Conservation (phyloP, 495 filamentous ascomycete genomes). For the Cryomyces minteri region DNA sequence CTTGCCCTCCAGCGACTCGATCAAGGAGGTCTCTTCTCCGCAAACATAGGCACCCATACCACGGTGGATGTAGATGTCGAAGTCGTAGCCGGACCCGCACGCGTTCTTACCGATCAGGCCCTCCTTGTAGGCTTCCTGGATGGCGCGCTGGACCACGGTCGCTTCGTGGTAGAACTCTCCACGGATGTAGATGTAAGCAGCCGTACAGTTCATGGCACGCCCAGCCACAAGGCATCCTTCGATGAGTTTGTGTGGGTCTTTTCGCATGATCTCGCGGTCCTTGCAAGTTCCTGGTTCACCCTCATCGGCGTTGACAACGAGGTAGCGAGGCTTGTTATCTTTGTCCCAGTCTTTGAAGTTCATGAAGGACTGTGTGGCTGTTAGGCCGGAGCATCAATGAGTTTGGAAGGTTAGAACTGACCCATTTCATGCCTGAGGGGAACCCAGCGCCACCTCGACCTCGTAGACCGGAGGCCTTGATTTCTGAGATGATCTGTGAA, state of each 20-base stretch:
- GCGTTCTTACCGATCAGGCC: slow-evolving; percentile 96
- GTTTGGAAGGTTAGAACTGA: slow-evolving; percentile 15
- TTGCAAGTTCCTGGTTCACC: slow-evolving; percentile 98
- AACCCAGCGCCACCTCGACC: slow-evolving; percentile 96
- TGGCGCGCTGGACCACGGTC: slow-evolving; percentile 78
- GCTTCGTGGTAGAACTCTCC: slow-evolving; percentile 98
- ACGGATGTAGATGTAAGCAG: slow-evolving; percentile 98
- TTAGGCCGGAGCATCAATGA: neutral
- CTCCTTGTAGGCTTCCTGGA: slow-evolving; percentile 89
- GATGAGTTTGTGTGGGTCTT: slow-evolving; percentile 95
- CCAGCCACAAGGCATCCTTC: slow-evolving; percentile 95
- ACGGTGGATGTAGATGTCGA: slow-evolving; percentile 90
- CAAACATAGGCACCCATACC: slow-evolving; percentile 96
- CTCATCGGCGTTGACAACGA: slow-evolving; percentile 97
- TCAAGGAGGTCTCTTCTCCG: slow-evolving; percentile 92
- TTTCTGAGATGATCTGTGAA: slow-evolving; percentile 70
- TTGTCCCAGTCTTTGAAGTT: slow-evolving; percentile 99
- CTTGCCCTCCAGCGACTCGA: slow-evolving; percentile 96
- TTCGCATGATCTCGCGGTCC: slow-evolving; percentile 99
- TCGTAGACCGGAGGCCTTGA: slow-evolving; percentile 89
- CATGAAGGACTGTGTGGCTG: slow-evolving; percentile 75
- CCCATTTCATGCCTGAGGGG: slow-evolving; percentile 97
- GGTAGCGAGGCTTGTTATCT: slow-evolving; percentile 85
- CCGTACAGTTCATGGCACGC: slow-evolving; percentile 92
- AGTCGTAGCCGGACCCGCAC: slow-evolving; percentile 91